Evolutionary conservation across 2,329 filamentous ascomycete species (phyloP).

Genomic region (Ophiostoma piceae): DNA sequence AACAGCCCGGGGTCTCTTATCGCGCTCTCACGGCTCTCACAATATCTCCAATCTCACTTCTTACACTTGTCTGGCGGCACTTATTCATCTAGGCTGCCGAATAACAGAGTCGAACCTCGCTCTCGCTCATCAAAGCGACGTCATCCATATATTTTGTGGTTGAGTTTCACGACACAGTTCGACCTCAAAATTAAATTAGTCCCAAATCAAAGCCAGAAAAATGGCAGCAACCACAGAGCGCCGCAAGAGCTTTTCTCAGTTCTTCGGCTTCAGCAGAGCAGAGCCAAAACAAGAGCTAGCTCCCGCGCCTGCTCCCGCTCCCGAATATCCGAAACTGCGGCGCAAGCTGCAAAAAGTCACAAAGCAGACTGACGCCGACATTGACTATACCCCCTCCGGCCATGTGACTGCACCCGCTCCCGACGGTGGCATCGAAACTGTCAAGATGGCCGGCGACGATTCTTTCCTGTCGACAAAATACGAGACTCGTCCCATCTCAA

Average conservation of each 20-base stretch:
- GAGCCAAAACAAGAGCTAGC: slow-evolving; percentile 1
- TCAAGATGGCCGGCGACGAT: slow-evolving; percentile 22
- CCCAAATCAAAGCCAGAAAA: background rate
- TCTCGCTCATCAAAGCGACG: background rate
- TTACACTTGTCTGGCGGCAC: background rate
- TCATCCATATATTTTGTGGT: background rate
- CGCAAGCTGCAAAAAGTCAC: slow-evolving; percentile 35
- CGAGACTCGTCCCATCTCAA: slow-evolving; percentile 18
- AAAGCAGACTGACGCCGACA: slow-evolving; percentile 25
- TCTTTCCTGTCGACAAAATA: slow-evolving; percentile 23
- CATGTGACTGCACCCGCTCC: slow-evolving; percentile 11
- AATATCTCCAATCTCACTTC: slow-evolving; percentile 9
- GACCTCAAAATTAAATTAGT: background rate
- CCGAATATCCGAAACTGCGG: slow-evolving; percentile 29
- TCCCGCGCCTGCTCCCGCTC: background rate
- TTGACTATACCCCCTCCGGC: background rate
- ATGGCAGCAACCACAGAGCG: slow-evolving; percentile 26
- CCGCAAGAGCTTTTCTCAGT: slow-evolving; percentile 26
- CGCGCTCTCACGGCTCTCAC: background rate
- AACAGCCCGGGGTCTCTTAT: background rate
- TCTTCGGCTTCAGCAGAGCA: slow-evolving; percentile 26
- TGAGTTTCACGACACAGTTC: background rate
- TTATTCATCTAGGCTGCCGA: slow-evolving; percentile 3
- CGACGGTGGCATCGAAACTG: slow-evolving; percentile 18
- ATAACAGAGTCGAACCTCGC: background rate